phyloP scores from a whole-genome alignment of 495 filamentous ascomycete species.

The Daldinia concentrica region DNA sequence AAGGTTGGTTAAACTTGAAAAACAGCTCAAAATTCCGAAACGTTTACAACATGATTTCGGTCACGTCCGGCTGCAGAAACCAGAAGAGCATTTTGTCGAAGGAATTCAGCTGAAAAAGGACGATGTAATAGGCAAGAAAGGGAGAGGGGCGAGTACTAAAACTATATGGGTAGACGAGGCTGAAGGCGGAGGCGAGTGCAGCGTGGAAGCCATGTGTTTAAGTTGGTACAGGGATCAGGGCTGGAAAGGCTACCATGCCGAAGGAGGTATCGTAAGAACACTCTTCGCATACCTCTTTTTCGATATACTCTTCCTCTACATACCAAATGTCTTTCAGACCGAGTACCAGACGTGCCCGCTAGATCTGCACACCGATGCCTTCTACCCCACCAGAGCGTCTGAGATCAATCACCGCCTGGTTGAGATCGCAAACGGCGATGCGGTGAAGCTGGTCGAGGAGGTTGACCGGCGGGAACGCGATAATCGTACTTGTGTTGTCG shows the following conservation, averaged over 20 bases:
- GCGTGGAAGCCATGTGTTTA: conserved; percentile 93
- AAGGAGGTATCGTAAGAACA: conserved; percentile 89
- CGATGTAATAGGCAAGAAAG: conserved; percentile 50
- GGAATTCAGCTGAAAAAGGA: conserved; percentile 78
- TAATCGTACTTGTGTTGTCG: conserved; percentile 82
- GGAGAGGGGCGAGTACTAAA: conserved; percentile 67
- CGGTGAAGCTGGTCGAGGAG: conserved; percentile 69
- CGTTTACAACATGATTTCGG: conserved; percentile 93
- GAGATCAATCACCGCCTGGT: conserved; percentile 91
- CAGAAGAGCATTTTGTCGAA: conserved; percentile 75
- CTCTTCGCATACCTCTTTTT: conserved; percentile 92
- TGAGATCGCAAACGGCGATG: conserved; percentile 81
- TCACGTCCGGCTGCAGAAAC: conserved; percentile 77
- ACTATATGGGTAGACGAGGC: conserved; percentile 87
- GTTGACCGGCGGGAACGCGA: conserved; percentile 73
- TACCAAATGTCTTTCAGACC: conserved; percentile 97
- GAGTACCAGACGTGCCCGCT: conserved; percentile 92
- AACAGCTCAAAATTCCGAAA: conserved; percentile 80
- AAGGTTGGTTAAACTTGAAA: conserved; percentile 88
- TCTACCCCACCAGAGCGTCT: conserved; percentile 82
- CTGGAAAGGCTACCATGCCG: conserved; percentile 94
- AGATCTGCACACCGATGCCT: conserved; percentile 92
- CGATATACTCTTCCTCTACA: conserved; percentile 91
- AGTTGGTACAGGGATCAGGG: conserved; percentile 82
- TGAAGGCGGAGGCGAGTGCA: conserved; percentile 73